These are phyloP conservation scores for Paraconiothyrium sp. DNA, from an alignment of 2,329 filamentous ascomycete species.

Conservation along the genomic window DNA sequence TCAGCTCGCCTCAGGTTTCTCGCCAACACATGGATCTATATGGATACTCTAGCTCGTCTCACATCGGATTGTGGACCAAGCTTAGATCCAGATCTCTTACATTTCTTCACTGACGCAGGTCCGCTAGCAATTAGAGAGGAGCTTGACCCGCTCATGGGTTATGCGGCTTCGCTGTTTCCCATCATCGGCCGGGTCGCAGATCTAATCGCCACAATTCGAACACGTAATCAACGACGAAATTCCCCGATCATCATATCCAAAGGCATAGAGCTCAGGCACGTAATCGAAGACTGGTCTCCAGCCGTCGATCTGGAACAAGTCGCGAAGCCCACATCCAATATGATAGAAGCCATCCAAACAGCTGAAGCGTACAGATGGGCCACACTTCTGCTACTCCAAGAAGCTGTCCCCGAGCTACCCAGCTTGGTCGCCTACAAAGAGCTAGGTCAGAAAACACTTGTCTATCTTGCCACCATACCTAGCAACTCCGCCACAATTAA, in stretches of 20 bases:
- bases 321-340: constrained; percentile 67
- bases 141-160: constrained; percentile 75
- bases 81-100: constrained; percentile 55
- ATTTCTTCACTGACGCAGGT: constrained; percentile 5
- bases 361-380: constrained; percentile 74
- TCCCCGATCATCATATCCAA: constrained; percentile 68
- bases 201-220: constrained; percentile 66
- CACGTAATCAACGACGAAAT: constrained; percentile 59
- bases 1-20: constrained; percentile 67
- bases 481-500: constrained; percentile 69
- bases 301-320: constrained; percentile 65
- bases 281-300: constrained; percentile 69
- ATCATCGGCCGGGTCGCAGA: constrained; percentile 71
- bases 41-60: constrained; percentile 75
- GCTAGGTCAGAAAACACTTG: constrained; percentile 68
- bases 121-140: constrained; percentile 44
- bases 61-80: constrained; percentile 67
- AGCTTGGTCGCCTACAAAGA: constrained; percentile 63
- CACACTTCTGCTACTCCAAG: constrained; percentile 70
- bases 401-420: constrained; percentile 73
- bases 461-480: constrained; percentile 70
- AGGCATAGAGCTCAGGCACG: constrained; percentile 67
- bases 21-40: constrained; percentile 75
- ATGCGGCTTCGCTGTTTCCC: constrained; percentile 71
- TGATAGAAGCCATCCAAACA: constrained; percentile 70